phyloP scores from a whole-genome alignment of 2,329 filamentous ascomycete genomes.

The Colletotrichum lentis region DNA sequence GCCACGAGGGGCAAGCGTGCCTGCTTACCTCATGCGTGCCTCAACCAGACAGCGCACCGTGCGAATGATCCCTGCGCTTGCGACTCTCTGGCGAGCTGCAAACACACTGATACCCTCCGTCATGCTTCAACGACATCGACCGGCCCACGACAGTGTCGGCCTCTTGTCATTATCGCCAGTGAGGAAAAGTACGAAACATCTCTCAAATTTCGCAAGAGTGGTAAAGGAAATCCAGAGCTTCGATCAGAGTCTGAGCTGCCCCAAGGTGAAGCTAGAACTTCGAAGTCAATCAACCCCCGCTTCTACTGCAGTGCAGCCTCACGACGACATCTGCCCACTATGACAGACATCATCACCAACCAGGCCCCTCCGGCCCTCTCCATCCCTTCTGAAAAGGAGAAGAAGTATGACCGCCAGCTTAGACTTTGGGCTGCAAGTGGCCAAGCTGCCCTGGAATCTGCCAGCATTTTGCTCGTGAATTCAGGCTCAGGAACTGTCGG shows the following conservation, averaged over 20 bases:
- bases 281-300: background rate
- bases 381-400: conserved; percentile 68
- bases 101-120: background rate
- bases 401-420: conserved; percentile 93
- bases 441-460: conserved; percentile 87
- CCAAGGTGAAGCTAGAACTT: background rate
- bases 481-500: conserved; percentile 87
- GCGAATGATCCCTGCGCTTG: background rate
- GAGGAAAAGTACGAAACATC: background rate
- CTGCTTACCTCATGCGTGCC: background rate
- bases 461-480: conserved; percentile 91
- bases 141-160: background rate
- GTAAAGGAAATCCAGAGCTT: background rate
- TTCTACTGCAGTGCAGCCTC: background rate
- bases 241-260: background rate
- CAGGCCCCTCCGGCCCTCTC: conserved; percentile 60
- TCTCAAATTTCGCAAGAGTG: no score
- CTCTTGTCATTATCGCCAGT: background rate
- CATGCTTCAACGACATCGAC: background rate
- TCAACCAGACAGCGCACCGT: background rate
- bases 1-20: no score
- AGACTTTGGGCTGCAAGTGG: conserved; percentile 94
- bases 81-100: background rate
- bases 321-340: conserved; percentile 38
- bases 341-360: conserved; percentile 56